Evolutionary conservation across 2,329 filamentous ascomycete species (phyloP), one percentile per base, ranked within the genome.

Genomic region (Colletotrichum karsti): DNA sequence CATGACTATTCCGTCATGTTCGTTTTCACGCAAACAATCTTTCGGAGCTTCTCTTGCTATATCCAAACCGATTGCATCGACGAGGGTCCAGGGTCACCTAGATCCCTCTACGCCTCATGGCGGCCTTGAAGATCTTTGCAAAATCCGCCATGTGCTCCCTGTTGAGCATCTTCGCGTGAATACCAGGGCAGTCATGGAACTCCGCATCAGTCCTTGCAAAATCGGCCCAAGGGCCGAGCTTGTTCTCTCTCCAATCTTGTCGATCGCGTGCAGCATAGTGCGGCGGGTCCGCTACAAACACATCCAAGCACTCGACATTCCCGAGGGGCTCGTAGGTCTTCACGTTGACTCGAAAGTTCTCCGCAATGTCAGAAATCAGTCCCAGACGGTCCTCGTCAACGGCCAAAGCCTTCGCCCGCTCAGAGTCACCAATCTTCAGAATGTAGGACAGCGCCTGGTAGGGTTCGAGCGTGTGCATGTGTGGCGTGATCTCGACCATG

Each of bases 61-160:
- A n/a, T n/a, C n/a, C n/a, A n/a, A n/a, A n/a, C n/a, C n/a, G n/a
- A n/a, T n/a, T n/a, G n/a, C n/a, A n/a, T n/a, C n/a, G n/a, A n/a
- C n/a, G n/a, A n/a, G n/a, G n/a, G n/a, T n/a, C n/a, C n/a, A n/a
- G n/a, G n/a, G n/a, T 4, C 12, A 9, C 20, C 42, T 63, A 68
- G 33, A 68, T 37, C 10, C 65, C 65, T 13, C 65, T 37, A 13
- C 54, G 30, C 20, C 60, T 42, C 65, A 68, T 68, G 26, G 59
- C 65, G 18, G 59, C 60, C 60, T 68, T 68, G 65, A 68, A 68
- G 39, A 68, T 68, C 59, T 59, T 68, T 5, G 59, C 65, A 59
- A 68, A 68, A 28, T 59, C 60, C 1, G 59, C 53, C 37, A 68
- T 54, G 33, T 68, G 65, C 54, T 68, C 59, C 37, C 26, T 55